Percentiles rank a stretch among this genome's conserved stretches.
phyloP scores from a whole-genome alignment of 192 early-diverging fungal genomes.

The Oehlia diaphana region DNA sequence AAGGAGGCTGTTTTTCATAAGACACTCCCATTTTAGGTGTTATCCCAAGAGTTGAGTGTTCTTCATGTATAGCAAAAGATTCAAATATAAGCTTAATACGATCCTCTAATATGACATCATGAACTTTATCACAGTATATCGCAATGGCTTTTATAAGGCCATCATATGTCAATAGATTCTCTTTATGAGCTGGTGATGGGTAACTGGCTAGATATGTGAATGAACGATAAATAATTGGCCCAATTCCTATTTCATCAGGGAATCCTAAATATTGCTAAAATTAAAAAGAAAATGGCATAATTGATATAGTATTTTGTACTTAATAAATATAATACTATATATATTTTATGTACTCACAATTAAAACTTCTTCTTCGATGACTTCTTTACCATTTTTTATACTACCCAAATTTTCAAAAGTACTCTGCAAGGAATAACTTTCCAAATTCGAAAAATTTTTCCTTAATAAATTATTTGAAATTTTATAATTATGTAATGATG shows the following conservation, averaged over 20 bases:
- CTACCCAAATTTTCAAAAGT: background rate
- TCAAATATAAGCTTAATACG: conserved; percentile 4
- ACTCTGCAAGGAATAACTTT: background rate
- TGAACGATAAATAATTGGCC: background rate
- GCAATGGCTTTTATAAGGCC: conserved; percentile 3
- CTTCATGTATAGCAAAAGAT: background rate
- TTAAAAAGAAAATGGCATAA: too few species aligned
- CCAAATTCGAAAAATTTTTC: background rate
- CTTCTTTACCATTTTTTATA: background rate
- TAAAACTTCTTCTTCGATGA: conserved; percentile 10
- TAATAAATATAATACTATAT: too few species aligned
- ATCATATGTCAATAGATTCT: background rate
- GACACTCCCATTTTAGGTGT: background rate
- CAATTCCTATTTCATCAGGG: background rate
- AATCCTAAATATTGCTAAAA: background rate
- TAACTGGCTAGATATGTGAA: conserved; percentile 1
- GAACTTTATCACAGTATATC: conserved; percentile 5
- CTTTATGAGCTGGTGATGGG: background rate
- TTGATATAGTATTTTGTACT: too few species aligned
- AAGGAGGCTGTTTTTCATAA: too few species aligned
- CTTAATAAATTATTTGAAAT: background rate
- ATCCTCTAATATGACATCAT: background rate
- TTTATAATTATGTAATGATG: background rate
- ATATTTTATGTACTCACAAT: background rate
- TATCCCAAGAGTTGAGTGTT: background rate